These are phyloP conservation scores for Marvania coccoides DNA, from an alignment of 139 green algal species.

Conservation along the genomic window DNA sequence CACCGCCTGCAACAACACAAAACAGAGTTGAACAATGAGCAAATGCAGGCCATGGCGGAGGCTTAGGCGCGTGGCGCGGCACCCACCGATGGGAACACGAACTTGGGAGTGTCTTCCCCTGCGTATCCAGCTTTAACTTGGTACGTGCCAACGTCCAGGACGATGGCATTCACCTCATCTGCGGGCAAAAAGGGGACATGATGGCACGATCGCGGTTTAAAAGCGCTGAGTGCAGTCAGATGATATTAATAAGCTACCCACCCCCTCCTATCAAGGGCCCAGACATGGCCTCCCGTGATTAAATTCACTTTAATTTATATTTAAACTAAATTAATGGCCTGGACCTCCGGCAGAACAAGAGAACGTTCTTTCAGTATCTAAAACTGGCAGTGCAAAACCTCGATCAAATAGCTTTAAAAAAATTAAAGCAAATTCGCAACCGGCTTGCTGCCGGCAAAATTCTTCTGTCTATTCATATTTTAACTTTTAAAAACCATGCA, in stretches of 20 bases:
- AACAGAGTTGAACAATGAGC: background rate
- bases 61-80: too few relatives aligned
- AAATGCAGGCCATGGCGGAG: background rate
- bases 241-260: background rate
- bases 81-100: conserved; percentile 83
- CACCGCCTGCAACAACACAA: conserved; percentile 8
- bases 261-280: conserved; percentile 6
- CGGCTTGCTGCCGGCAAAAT: too few relatives aligned
- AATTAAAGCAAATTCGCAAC: too few relatives aligned
- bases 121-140: conserved; percentile 85
- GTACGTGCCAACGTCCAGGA: conserved; percentile 83
- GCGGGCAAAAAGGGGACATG: background rate
- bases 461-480: too few relatives aligned
- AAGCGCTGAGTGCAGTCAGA: background rate
- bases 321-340: background rate
- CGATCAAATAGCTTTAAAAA: too few relatives aligned
- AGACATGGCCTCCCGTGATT: background rate
- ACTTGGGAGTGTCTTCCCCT: conserved; percentile 92
- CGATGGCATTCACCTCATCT: conserved; percentile 94
- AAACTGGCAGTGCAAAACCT: too few relatives aligned
- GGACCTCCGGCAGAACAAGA: background rate
- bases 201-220: background rate
- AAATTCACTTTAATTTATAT: too few relatives aligned
- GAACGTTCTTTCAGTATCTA: too few relatives aligned
- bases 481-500: conserved; percentile 28